phyloP scores from a whole-genome alignment of 2,329 filamentous ascomycete species.

The Saccharata proteae region DNA sequence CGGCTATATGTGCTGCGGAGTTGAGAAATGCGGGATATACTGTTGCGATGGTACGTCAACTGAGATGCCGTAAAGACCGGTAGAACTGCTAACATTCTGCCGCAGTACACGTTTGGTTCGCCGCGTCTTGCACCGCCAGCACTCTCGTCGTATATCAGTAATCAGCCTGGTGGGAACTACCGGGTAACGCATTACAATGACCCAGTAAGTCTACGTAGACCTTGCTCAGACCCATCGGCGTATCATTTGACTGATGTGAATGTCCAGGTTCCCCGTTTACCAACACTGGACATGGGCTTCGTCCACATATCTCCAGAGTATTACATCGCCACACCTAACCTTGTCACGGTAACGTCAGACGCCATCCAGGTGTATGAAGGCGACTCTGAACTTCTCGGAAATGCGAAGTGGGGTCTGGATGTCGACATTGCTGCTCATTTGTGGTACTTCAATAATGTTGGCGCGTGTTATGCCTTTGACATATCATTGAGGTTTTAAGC shows the following conservation, averaged over 20 bases:
- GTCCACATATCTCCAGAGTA: constrained; percentile 58
- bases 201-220: constrained; percentile 33
- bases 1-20: constrained; percentile 46
- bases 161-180: constrained; percentile 42
- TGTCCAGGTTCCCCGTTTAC: constrained; percentile 2
- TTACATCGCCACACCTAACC: constrained; percentile 28
- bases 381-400: constrained; percentile 15
- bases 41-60: constrained; percentile 33
- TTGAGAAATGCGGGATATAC: constrained; percentile 38
- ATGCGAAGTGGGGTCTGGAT: constrained; percentile 19
- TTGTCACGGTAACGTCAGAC: constrained; percentile 11
- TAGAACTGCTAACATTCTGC: background rate
- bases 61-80: background rate
- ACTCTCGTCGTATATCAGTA: constrained; percentile 45
- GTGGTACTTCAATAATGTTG: constrained; percentile 24
- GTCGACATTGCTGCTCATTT: constrained; percentile 16
- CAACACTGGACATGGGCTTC: constrained; percentile 37
- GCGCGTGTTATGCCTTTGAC: constrained; percentile 18
- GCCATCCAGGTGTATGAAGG: constrained; percentile 17
- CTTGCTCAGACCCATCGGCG: background rate
- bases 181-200: constrained; percentile 58
- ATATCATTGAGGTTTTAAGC: constrained; percentile 4
- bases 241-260: too few relatives aligned
- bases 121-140: constrained; percentile 53
- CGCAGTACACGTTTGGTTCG: constrained; percentile 50